Conservation (phyloP, 257 asterid species). For the Przewalskia tangutica region DNA sequence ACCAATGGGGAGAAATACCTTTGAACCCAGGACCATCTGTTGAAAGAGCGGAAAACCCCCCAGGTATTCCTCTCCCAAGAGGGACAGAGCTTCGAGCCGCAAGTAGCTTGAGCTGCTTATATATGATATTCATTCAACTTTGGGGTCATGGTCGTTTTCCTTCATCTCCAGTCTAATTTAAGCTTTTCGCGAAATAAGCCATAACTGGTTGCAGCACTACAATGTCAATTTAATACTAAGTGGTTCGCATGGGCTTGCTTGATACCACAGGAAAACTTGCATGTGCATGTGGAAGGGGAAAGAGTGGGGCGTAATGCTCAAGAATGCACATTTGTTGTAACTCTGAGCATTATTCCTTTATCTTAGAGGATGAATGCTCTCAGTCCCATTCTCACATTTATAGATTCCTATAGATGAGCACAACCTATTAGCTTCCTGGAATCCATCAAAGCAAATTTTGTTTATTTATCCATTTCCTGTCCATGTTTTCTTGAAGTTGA, state of each 20-base stretch:
- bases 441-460: background rate
- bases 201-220: background rate
- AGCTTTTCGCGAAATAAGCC: background rate
- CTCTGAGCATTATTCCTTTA: background rate
- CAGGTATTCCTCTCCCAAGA: conserved; percentile 38
- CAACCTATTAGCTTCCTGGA: background rate
- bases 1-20: conserved; percentile 52
- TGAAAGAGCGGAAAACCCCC: conserved; percentile 48
- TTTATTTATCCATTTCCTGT: background rate
- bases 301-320: background rate
- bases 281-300: background rate
- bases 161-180: background rate
- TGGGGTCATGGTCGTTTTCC: background rate
- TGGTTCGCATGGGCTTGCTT: background rate
- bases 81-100: background rate
- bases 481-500: background rate
- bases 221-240: background rate
- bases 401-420: background rate
- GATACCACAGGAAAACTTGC: background rate
- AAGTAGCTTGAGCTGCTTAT: background rate
- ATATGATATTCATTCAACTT: background rate
- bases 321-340: background rate
- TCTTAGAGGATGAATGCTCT: background rate
- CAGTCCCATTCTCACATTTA: no score
- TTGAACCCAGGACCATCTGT: conserved; percentile 50